Evolutionary conservation across 2,329 filamentous ascomycete species (phyloP).

Genomic region (Hymenoscyphus fructigenus): DNA sequence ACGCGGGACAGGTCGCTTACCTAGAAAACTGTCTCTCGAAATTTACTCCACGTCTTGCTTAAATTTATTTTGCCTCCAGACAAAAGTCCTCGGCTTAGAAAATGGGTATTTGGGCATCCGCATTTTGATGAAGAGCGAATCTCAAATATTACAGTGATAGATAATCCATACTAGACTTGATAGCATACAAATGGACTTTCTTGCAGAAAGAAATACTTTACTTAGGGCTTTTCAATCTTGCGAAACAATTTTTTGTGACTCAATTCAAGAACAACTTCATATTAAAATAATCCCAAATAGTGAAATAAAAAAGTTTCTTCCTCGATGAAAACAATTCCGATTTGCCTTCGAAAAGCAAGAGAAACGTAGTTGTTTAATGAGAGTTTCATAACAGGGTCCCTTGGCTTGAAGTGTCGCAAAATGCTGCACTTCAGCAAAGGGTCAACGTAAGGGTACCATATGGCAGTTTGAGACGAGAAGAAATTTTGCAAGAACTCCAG

Average conservation of each 20-base stretch:
- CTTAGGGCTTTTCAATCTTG: too few relatives aligned
- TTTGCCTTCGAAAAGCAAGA: neutral
- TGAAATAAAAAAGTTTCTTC: neutral
- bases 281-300: neutral
- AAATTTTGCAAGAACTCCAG: neutral
- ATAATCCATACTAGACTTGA: neutral
- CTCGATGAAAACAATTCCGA: neutral
- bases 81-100: neutral
- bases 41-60: neutral
- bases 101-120: neutral
- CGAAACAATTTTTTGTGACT: too few relatives aligned
- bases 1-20: neutral
- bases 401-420: neutral
- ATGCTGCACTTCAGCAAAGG: neutral
- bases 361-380: neutral
- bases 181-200: neutral
- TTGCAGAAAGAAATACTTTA: neutral
- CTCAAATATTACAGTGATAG: neutral
- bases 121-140: neutral
- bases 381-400: neutral
- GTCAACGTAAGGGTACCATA: neutral
- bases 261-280: neutral
- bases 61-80: neutral
- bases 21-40: neutral
- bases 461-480: neutral